Base-by-base conservation (phyloP, 192 early-diverging fungal species). In the Backusella tarrabulga region DNA sequence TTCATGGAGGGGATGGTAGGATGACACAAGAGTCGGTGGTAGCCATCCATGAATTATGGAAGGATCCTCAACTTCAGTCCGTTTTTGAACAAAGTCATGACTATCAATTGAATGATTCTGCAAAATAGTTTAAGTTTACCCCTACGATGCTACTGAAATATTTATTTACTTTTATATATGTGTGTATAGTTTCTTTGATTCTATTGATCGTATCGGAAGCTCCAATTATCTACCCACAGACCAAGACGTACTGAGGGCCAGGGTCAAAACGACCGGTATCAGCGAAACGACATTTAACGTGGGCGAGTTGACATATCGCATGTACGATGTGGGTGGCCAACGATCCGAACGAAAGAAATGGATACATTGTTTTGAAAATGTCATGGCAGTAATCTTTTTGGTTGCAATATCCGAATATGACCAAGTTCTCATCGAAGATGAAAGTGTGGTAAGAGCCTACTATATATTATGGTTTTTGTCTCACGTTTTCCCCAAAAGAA, bases 291-390 rank as follows among this genome's bases (percentile, higher is more conserved):
- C 90, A 4, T 97, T 98, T 84, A 80, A 90, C 34, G 93, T 98
- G 71, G 95, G 94, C 15, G 95, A 96, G 56, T 87, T 98, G 68
- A 96, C 94, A 34, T 98, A 97, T 85, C 88, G 93, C 72, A 95
- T 98, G 93, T 94, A 95, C 84, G 97, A 98, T 85, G 97, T 98
- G 42, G 97, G 97, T 76, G 97, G 97, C 23, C 97, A 98, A 87
- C 92, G 97, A 69, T 95, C 94, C 42, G 97, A 98, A 87, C 90
- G 97, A 79, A 98, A 98, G 78, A 98, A 98, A 86, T 97, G 97
- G 97, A 96, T 97, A 76, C 97, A 97, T 87, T 98, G 96, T 79
- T 98, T 98, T 79, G 97, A 98, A 80, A 95, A 97, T 78, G 97
- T 98, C 36, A 97, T 94, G 4, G 92, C 95, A 4, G 97, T 98